A percentile compares a stretch with the other conserved stretches of the same genome.
These are phyloP conservation scores for Phytophthora vignae DNA, from an alignment of 352 stramenopile genomes.

Conservation along the genomic window DNA sequence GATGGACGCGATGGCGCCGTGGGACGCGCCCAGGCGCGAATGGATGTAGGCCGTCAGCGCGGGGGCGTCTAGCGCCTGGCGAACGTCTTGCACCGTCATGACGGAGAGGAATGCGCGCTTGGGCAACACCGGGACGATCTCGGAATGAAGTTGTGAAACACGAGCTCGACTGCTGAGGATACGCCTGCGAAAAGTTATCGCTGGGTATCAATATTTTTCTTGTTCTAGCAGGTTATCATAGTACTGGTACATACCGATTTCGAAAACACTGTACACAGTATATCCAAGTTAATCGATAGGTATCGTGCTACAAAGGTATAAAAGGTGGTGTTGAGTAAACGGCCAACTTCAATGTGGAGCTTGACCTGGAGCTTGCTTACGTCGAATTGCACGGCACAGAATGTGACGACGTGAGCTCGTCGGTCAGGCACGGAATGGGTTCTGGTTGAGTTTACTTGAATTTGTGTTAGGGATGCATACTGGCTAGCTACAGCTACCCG, in stretches of 20 bases:
- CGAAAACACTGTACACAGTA: too few species aligned
- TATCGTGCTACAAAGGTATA: background rate
- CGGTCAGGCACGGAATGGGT: background rate
- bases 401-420: constrained; percentile 1
- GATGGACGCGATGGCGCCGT: constrained; percentile 67
- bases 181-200: background rate
- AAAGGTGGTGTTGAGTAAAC: constrained; percentile 29
- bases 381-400: constrained; percentile 20
- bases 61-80: constrained; percentile 59
- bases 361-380: constrained; percentile 12
- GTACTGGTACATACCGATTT: background rate
- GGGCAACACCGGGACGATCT: constrained; percentile 11
- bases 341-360: constrained; percentile 33
- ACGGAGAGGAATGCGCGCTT: constrained; percentile 7
- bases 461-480: constrained; percentile 6
- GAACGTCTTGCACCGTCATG: constrained; percentile 64
- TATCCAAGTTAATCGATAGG: too few species aligned
- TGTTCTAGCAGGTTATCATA: too few species aligned
- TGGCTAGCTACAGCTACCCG: background rate
- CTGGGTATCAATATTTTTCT: too few species aligned
- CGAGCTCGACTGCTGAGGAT: background rate
- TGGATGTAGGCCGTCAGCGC: constrained; percentile 62
- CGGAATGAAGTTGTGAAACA: constrained; percentile 19
- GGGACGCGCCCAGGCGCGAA: constrained; percentile 51
- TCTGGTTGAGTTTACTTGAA: constrained; percentile 5